These are phyloP conservation scores for Penicillium sp. DNA, from an alignment of 2,329 filamentous ascomycete genomes.

Conservation along the genomic window DNA sequence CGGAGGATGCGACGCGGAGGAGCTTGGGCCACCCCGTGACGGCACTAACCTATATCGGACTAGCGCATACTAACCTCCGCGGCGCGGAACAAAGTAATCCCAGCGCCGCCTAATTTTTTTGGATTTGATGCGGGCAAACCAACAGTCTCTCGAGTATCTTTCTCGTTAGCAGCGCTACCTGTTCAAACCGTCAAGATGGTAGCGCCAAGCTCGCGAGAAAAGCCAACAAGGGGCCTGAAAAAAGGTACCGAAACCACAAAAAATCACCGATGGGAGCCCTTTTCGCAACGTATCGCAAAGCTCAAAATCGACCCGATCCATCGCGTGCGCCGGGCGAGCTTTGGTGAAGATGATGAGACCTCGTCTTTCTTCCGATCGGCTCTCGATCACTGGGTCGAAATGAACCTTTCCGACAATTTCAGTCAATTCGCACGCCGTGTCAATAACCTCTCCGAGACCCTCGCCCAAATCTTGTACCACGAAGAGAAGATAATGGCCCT, in stretches of 20 bases:
- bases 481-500: constrained; percentile 81
- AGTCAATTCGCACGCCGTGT: constrained; percentile 76
- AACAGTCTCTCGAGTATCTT: constrained; percentile 25
- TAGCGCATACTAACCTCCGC: constrained; percentile 27
- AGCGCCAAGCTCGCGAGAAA: constrained; percentile 67
- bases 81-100: constrained; percentile 35
- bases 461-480: constrained; percentile 90
- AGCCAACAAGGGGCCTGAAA: constrained; percentile 69
- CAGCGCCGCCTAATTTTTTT: constrained; percentile 45
- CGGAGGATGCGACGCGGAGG: constrained; percentile 18
- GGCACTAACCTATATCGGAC: constrained; percentile 1
- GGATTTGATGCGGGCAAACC: constrained; percentile 29
- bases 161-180: constrained; percentile 33
- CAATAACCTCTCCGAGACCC: constrained; percentile 79
- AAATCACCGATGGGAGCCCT: constrained; percentile 88
- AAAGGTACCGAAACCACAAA: constrained; percentile 74
- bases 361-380: constrained; percentile 87
- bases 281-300: constrained; percentile 86
- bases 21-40: constrained; percentile 43
- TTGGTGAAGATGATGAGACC: constrained; percentile 75
- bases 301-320: constrained; percentile 93
- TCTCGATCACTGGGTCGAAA: constrained; percentile 85
- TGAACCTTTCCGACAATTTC: constrained; percentile 86
- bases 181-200: constrained; percentile 42
- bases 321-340: constrained; percentile 78